Conservation (phyloP, 1,284 basidiomycete species). For the Papiliotrema nemorosa region DNA sequence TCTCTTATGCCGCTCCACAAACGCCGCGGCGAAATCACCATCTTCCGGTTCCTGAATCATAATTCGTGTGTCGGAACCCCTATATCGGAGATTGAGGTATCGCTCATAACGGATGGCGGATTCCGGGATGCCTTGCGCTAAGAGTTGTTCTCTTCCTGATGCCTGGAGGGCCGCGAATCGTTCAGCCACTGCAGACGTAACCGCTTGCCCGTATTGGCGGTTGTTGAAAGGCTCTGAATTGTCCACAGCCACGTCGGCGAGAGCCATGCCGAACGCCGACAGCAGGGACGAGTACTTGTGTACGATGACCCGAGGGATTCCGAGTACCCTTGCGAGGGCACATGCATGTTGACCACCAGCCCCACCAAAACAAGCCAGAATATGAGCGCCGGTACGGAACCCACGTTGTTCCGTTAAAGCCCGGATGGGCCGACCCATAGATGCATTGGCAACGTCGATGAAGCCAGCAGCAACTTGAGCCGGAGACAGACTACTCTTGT, state of each 20-base stretch:
- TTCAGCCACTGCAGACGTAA: neutral
- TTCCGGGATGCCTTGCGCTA: conserved; percentile 3
- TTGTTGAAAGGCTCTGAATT: conserved; percentile 3
- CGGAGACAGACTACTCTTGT: conserved; percentile 53
- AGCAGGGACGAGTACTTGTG: conserved; percentile 83
- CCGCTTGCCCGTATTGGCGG: neutral
- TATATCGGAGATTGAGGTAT: conserved; percentile 87
- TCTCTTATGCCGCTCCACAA: conserved; percentile 68
- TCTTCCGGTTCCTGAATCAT: conserved; percentile 74
- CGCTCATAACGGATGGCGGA: conserved; percentile 27
- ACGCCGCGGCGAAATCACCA: conserved; percentile 63
- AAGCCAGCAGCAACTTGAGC: conserved; percentile 63
- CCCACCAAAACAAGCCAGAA: conserved; percentile 80
- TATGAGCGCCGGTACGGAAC: conserved; percentile 65
- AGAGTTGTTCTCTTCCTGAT: neutral
- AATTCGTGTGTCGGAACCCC: conserved; percentile 73
- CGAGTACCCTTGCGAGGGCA: conserved; percentile 51
- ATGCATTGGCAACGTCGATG: conserved; percentile 89
- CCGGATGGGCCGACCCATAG: conserved; percentile 89
- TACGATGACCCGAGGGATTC: conserved; percentile 78
- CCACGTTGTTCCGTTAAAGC: conserved; percentile 87
- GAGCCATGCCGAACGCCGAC: conserved; percentile 82
- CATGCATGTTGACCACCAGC: conserved; percentile 87
- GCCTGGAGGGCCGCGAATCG: conserved; percentile 3
- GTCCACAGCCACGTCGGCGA: conserved; percentile 61